A percentile compares a stretch with the other conserved stretches of the same genome.
phyloP scores from a whole-genome alignment of 2,329 filamentous ascomycete species.

The Curvularia sp. region DNA sequence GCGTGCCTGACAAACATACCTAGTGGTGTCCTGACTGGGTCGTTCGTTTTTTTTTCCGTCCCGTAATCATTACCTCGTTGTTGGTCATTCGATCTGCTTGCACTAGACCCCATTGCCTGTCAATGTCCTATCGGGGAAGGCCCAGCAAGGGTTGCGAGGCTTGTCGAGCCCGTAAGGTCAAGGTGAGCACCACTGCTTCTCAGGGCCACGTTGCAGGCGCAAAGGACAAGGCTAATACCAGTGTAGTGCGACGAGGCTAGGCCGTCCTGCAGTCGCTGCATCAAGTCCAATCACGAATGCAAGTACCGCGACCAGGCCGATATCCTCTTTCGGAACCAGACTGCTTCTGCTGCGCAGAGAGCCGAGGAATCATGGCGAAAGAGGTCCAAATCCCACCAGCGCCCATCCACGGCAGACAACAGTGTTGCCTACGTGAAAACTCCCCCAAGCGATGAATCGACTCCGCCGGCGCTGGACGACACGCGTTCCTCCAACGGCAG shows the following conservation, averaged over 20 bases:
- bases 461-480: constrained; percentile 15
- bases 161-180: constrained; percentile 46
- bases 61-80: neutral
- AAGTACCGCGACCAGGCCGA: constrained; percentile 44
- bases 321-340: constrained; percentile 46
- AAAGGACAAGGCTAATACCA: constrained; percentile 9
- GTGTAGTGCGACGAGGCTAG: constrained; percentile 44
- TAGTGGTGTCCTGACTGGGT: neutral
- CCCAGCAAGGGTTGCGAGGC: constrained; percentile 48
- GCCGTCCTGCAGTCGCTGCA: constrained; percentile 41
- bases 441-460: constrained; percentile 22
- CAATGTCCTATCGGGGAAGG: constrained; percentile 46
- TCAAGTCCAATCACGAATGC: constrained; percentile 38
- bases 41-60: constrained; percentile 2
- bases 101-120: constrained; percentile 3
- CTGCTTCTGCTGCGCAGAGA: constrained; percentile 42
- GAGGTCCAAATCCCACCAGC: constrained; percentile 39
- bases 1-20: constrained; percentile 5
- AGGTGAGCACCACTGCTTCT: constrained; percentile 28
- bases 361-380: constrained; percentile 47
- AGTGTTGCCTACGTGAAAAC: constrained; percentile 21
- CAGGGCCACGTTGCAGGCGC: neutral
- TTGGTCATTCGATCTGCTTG: constrained; percentile 2
- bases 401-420: constrained; percentile 17
- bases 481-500: constrained; percentile 17